Evolutionary conservation across 2,329 filamentous ascomycete genomes (phyloP), one percentile per base, ranked within the genome.

Genomic region (Chrysoporthe deuterocubensis): DNA sequence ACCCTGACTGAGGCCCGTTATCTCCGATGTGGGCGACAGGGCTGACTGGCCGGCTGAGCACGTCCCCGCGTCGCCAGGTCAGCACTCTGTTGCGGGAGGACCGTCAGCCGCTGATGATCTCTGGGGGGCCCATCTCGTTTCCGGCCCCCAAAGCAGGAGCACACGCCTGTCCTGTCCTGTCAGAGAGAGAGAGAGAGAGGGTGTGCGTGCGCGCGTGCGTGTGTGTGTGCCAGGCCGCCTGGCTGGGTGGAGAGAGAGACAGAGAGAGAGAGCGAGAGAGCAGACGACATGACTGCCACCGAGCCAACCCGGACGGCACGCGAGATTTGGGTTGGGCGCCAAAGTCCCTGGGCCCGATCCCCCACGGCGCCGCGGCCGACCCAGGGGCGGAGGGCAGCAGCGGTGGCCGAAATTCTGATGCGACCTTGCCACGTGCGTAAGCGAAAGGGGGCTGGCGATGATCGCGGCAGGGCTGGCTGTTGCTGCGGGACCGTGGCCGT

Each of bases 341-440:
- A 26, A 59, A 54, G 59, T 63, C 21, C 37, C 34, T 52, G 54
- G 14, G 6, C 42, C 32, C 42, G 14, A 48, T 6, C 56, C 11
- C 37, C 32, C 56, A 56, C 50, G 34, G 57, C 40, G 40, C 43
- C 32, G 52, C 26, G 26, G 26, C 26, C 26, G 26, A 26, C 26
- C 26, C 14, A 56, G 26, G 26, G 56, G 37, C 46, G 5, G 56
- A n/a, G 21, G 32, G 46, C 44, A 52, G 34, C 43, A 46, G 43
- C 60, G 37, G 42, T 68, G 66, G 59, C 62, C 65, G 58, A 69
- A 44, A 65, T 69, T 67, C 46, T 44, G 68, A 69, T 67, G 62
- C 54, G 62, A 67, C 62, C 43, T 63, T 62, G 62, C 68, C 68
- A 69, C 65, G 65, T 69, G 68, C 68, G 44, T 62, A 69, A 69